These are phyloP conservation scores for Acorus gramineus DNA, from an alignment of 106 monocot species.

Conservation along the genomic window DNA sequence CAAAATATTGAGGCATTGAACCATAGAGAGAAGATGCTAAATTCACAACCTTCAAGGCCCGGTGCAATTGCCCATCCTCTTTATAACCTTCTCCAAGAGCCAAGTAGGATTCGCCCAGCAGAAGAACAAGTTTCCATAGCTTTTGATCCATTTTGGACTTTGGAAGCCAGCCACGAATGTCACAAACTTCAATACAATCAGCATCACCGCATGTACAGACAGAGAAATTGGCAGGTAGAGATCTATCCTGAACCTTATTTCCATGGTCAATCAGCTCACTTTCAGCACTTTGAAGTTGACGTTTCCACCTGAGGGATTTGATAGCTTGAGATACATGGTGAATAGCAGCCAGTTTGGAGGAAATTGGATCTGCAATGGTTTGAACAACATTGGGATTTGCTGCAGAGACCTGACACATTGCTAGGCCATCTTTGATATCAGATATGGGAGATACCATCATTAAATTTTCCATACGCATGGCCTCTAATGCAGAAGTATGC, in stretches of 20 bases:
- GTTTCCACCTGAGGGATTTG: conserved; percentile 93
- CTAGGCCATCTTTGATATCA: conserved; percentile 22
- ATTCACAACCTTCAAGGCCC: conserved; percentile 75
- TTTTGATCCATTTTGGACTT: conserved; percentile 87
- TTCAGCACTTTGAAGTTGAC: conserved; percentile 62
- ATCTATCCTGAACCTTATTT: conserved; percentile 33
- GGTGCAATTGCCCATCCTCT: conserved; percentile 62
- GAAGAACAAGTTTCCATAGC: conserved; percentile 94
- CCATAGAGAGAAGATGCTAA: conserved; percentile 91
- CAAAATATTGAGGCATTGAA: conserved; percentile 90
- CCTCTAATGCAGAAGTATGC: neutral
- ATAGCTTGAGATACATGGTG: conserved; percentile 99
- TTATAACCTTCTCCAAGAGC: conserved; percentile 89
- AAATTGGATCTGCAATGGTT: conserved; percentile 71
- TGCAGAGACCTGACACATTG: conserved; percentile 21
- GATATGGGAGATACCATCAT: conserved; percentile 9
- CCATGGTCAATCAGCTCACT: conserved; percentile 28
- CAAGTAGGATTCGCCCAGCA: conserved; percentile 95
- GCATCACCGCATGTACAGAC: conserved; percentile 78
- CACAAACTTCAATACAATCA: conserved; percentile 96
- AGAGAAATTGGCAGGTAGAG: conserved; percentile 24
- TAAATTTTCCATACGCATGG: conserved; percentile 12
- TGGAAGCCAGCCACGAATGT: conserved; percentile 91
- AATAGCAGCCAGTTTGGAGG: conserved; percentile 92
- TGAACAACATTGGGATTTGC: conserved; percentile 25